A percentile compares a stretch with the other conserved stretches of the same genome.
These are phyloP conservation scores for Mycena indigotica DNA, from an alignment of 768 basidiomycete species.

Conservation along the genomic window DNA sequence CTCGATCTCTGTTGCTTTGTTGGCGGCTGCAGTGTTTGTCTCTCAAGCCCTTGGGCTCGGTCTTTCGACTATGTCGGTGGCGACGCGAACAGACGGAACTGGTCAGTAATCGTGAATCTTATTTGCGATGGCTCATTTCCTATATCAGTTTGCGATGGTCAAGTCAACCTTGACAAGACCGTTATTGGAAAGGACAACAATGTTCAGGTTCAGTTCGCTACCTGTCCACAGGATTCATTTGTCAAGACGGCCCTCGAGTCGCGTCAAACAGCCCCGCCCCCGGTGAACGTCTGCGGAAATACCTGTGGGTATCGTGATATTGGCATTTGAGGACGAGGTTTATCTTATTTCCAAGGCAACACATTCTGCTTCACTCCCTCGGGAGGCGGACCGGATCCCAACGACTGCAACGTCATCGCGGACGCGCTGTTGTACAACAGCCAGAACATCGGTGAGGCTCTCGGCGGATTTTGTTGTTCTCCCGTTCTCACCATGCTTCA, in stretches of 20 bases:
- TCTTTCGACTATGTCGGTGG: neutral
- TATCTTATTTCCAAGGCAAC: slow-evolving; percentile 28
- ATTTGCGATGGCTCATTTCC: neutral
- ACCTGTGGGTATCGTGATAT: slow-evolving; percentile 33
- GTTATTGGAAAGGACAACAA: slow-evolving; percentile 46
- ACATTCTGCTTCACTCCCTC: slow-evolving; percentile 49
- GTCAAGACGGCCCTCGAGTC: slow-evolving; percentile 3
- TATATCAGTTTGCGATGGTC: slow-evolving; percentile 23
- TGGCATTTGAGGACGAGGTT: neutral
- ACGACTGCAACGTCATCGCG: slow-evolving; percentile 51
- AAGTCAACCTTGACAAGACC: slow-evolving; percentile 28
- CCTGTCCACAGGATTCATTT: slow-evolving; percentile 30
- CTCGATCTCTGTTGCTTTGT: neutral
- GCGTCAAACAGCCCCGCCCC: slow-evolving; percentile 27
- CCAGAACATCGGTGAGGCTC: slow-evolving; percentile 43
- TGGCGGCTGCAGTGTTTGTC: neutral
- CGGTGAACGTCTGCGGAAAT: slow-evolving; percentile 44
- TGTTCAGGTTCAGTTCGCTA: slow-evolving; percentile 40
- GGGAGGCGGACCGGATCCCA: slow-evolving; percentile 50
- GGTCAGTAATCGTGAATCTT: neutral
- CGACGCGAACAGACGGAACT: neutral
- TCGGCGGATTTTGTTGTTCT: neutral
- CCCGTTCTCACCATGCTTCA: too few species aligned
- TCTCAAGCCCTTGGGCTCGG: neutral
- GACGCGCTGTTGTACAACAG: slow-evolving; percentile 50